Conservation (phyloP, 2,329 filamentous ascomycete species). For the Ascochyta koolunga region DNA sequence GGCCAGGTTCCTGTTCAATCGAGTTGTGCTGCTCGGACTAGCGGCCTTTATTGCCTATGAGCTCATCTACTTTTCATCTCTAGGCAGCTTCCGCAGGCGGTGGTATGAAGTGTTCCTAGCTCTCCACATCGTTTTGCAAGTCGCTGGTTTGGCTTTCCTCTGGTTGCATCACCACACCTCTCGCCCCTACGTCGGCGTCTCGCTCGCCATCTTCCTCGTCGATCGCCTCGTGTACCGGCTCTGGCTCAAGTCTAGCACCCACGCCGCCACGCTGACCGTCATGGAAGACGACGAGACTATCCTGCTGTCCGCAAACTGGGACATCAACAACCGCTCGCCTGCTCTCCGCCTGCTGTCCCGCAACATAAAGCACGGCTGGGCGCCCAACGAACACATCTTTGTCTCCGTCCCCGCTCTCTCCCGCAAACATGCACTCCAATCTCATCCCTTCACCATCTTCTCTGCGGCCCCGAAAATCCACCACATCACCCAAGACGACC, state of each 20-base stretch:
- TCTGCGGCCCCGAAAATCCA: slow-evolving; percentile 58
- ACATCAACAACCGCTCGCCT: slow-evolving; percentile 27
- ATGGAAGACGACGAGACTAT: slow-evolving; percentile 64
- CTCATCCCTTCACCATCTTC: slow-evolving; percentile 71
- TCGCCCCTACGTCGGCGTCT: slow-evolving; percentile 59
- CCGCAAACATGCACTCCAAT: slow-evolving; percentile 60
- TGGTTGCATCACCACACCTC: slow-evolving; percentile 64
- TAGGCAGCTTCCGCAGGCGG: slow-evolving; percentile 63
- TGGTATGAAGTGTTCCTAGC: slow-evolving; percentile 70
- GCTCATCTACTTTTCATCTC: slow-evolving; percentile 65
- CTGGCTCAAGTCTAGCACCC: slow-evolving; percentile 56
- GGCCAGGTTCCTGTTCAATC: slow-evolving; percentile 57
- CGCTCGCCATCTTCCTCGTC: slow-evolving; percentile 62
- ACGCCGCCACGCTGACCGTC: slow-evolving; percentile 59
- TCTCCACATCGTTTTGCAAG: slow-evolving; percentile 63
- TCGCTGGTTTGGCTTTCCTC: slow-evolving; percentile 60
- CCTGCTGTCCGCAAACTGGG: slow-evolving; percentile 55
- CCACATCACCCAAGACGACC: slow-evolving; percentile 31
- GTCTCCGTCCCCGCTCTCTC: slow-evolving; percentile 63
- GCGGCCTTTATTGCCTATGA: slow-evolving; percentile 64
- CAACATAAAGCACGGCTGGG: slow-evolving; percentile 61
- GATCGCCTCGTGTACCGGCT: slow-evolving; percentile 66
- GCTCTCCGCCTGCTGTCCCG: slow-evolving; percentile 21
- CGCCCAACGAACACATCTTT: slow-evolving; percentile 68
- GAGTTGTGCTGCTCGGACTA: slow-evolving; percentile 61